Base-by-base conservation (phyloP, 2,329 filamentous ascomycete genomes). In the Colletotrichum chlorophyti region DNA sequence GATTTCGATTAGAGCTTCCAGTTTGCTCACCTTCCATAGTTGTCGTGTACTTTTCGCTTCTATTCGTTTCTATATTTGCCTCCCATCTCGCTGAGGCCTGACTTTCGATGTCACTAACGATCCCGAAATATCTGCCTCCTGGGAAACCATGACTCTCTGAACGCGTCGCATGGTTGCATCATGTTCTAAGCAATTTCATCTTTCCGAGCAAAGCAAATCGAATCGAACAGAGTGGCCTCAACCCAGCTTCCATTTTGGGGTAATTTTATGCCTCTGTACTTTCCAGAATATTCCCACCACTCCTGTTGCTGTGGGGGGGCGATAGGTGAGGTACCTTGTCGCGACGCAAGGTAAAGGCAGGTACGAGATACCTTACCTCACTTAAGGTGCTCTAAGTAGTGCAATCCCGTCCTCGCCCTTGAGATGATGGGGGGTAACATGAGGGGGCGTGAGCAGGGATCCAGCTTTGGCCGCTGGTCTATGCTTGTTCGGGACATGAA, bases 201-300 rank as follows among this genome's bases (percentile, higher is more conserved):
- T 8, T 14, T 12, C 15, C 50, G n/a, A 23, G 26, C 11, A 51
- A 12, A 21, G 15, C 11, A 12, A 14, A 8, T 11, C 29, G 34
- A 29, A 40, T 41, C 31, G 57, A 45, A 59, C 57, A 57, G 57
- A 57, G 51, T 57, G 57, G 57, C 57, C 51, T 55, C 32, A 47
- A 37, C 19, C 47, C 17, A 23, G 11, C 14, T 15, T 15, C 50
- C 35, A 54, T 58, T 8, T 55, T 43, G 43, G 45, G 19, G 27
- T 50, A 53, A 27, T 45, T 42, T n/a, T 26, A 49, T 55, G 31
- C 57, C 21, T 34, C 31, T 48, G 14, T 19, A 24, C 43, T 50
- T 59, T 59, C 57, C 51, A 59, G 51, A 59, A 59, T 55, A 57
- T 59, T 59, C 43, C 57, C 57, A 49, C 51, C 55, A 59, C 50